Evolutionary conservation across 352 stramenopile species (phyloP).

Genomic region (Pythium apleroticum): DNA sequence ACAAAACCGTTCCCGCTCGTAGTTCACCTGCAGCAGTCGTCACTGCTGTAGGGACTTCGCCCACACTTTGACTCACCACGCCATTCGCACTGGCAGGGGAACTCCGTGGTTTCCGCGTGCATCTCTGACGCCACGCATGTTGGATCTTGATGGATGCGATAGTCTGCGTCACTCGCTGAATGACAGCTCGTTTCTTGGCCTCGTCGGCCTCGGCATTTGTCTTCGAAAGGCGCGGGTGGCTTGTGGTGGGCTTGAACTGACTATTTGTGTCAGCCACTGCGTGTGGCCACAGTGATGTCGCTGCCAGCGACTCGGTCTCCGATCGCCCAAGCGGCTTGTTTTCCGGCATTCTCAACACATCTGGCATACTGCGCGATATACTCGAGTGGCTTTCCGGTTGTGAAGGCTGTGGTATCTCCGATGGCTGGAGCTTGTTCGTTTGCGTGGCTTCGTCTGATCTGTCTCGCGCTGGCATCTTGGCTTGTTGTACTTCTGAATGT

Average conservation of each 20-base stretch:
- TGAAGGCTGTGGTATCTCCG: neutral
- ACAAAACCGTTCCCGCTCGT: constrained; percentile 2
- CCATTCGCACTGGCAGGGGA: neutral
- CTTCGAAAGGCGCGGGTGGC: neutral
- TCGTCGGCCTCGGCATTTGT: neutral
- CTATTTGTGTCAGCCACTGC: neutral
- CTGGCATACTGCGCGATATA: neutral
- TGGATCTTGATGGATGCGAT: constrained; percentile 15
- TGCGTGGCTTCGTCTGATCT: neutral
- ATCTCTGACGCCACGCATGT: constrained; percentile 3
- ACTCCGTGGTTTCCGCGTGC: neutral
- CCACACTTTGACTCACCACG: neutral
- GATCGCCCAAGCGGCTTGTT: neutral
- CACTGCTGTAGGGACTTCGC: neutral
- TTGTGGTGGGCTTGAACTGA: neutral
- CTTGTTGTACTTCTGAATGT: neutral
- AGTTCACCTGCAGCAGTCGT: neutral
- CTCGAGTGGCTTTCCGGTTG: neutral
- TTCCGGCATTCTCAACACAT: neutral
- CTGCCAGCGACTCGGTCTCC: constrained; percentile 3
- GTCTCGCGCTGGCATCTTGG: neutral
- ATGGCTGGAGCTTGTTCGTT: neutral
- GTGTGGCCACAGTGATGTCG: neutral
- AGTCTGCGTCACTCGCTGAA: neutral
- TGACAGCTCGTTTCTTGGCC: neutral